Evolutionary conservation across 2,329 filamentous ascomycete genomes (phyloP), one percentile per base, ranked within the genome.

Genomic region (Rhinocladiella similis): DNA sequence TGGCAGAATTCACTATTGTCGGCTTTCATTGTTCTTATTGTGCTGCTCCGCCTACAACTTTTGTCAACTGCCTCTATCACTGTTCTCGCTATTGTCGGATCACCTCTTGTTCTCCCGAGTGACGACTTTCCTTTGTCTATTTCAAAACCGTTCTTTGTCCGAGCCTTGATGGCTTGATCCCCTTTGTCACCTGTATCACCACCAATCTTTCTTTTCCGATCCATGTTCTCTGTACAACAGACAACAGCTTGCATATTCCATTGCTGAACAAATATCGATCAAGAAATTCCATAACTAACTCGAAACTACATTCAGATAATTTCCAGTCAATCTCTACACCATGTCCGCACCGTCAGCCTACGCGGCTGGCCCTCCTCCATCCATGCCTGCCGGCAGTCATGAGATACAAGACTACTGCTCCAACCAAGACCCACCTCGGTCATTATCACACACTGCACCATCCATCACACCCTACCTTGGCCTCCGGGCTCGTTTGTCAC

Each of bases 391-490:
- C 54, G 60, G 78, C 78, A 80, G 76, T 73, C 78, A 82, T 81
- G 80, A 81, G 78, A 80, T 80, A 79, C 79, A 78, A 77, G 77
- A 82, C 75, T 81, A 81, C 77, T 83, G 82, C 74, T 77, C 75
- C 70, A 70, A 75, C 63, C 78, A 80, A 72, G 78, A 77, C 69
- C 70, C 69, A 54, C 73, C 81, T 73, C 80, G 80, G 75, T 78
- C 81, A 73, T 70, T 76, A 70, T 73, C 79, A 69, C 81, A 84
- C 71, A 86, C 88, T 62, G 82, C 84, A 72, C 83, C 83, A 71
- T 84, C 84, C 69, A 82, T 89, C 69, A 97, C 91, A 62, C 93
- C 94, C 60, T 97, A 97, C 73, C 88, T 99, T 62, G 91, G 92
- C 67, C 85, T 97, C 69, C 85, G 86, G 68, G 87, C 93, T 67